phyloP scores from a whole-genome alignment of 495 filamentous ascomycete species.

The Thermothielavioides terrestris region DNA sequence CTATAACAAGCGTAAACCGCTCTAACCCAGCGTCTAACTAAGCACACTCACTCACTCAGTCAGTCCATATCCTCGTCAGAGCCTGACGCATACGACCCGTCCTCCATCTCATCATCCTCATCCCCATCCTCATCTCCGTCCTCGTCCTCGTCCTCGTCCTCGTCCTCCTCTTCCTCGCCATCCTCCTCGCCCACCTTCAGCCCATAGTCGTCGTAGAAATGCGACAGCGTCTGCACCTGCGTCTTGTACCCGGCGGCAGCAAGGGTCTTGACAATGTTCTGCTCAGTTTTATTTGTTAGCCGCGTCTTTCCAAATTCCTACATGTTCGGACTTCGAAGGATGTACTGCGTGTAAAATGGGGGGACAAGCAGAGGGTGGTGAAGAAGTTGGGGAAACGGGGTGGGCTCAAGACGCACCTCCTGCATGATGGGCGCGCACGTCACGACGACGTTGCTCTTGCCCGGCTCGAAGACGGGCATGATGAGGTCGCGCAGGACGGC shows the following conservation, averaged over 20 bases:
- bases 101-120: not conserved
- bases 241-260: slow-evolving; percentile 68
- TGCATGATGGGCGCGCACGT: slow-evolving; percentile 82
- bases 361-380: too few species aligned
- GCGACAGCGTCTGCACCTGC: slow-evolving; percentile 60
- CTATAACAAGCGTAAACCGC: not conserved
- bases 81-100: not conserved
- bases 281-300: too few species aligned
- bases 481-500: slow-evolving; percentile 65
- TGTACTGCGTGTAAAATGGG: too few species aligned
- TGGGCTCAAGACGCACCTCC: slow-evolving; percentile 63
- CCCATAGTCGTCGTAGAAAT: slow-evolving; percentile 90
- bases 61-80: slow-evolving; percentile 1
- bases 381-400: too few species aligned
- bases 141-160: slow-evolving; percentile 48
- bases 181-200: slow-evolving; percentile 61
- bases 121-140: not conserved
- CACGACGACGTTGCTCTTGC: slow-evolving; percentile 71
- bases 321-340: too few species aligned
- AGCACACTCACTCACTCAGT: not conserved
- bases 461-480: slow-evolving; percentile 66
- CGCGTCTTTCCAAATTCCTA: too few species aligned
- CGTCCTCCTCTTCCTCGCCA: slow-evolving; percentile 55
- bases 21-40: too few species aligned
- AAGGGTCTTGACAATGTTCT: slow-evolving; percentile 67